phyloP scores from a whole-genome alignment of 1,284 basidiomycete species.

The Gastroboletus turbinatus region DNA sequence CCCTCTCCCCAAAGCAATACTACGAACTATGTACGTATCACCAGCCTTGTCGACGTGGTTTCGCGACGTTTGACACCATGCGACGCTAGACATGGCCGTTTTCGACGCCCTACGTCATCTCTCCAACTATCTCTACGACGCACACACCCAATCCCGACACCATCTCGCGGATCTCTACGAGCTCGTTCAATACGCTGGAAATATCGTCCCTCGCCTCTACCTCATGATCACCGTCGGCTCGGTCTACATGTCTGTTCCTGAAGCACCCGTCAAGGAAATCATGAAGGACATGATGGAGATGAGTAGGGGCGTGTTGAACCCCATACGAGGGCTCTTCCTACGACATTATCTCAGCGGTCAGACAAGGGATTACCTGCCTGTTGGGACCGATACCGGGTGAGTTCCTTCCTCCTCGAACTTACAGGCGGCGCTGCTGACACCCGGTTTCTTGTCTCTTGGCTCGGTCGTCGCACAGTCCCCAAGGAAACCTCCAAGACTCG shows the following conservation, averaged over 20 bases:
- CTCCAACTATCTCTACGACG: conserved; percentile 93
- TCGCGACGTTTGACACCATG: background rate
- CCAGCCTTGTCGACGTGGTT: background rate
- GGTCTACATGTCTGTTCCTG: conserved; percentile 95
- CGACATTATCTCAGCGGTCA: conserved; percentile 94
- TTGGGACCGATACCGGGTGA: conserved; percentile 82
- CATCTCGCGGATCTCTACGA: conserved; percentile 97
- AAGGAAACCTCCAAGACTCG: conserved; percentile 89
- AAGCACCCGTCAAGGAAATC: conserved; percentile 94
- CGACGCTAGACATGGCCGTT: conserved; percentile 83
- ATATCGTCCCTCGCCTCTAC: conserved; percentile 91
- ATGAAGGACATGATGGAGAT: conserved; percentile 99
- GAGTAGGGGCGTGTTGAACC: conserved; percentile 92
- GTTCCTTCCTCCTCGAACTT: conserved; percentile 26
- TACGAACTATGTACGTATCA: conserved; percentile 87
- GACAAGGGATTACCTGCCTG: conserved; percentile 89
- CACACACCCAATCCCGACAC: conserved; percentile 84
- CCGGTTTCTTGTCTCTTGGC: background rate
- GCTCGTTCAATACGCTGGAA: conserved; percentile 94
- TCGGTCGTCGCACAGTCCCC: conserved; percentile 51
- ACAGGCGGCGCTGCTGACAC: background rate
- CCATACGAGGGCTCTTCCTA: conserved; percentile 89
- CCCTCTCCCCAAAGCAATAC: conserved; percentile 92
- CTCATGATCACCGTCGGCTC: conserved; percentile 98
- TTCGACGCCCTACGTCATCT: conserved; percentile 92